Percentiles rank a stretch among this genome's conserved stretches.
Conservation (phyloP, 164 flowering plant species). For the Stephania japonica region DNA sequence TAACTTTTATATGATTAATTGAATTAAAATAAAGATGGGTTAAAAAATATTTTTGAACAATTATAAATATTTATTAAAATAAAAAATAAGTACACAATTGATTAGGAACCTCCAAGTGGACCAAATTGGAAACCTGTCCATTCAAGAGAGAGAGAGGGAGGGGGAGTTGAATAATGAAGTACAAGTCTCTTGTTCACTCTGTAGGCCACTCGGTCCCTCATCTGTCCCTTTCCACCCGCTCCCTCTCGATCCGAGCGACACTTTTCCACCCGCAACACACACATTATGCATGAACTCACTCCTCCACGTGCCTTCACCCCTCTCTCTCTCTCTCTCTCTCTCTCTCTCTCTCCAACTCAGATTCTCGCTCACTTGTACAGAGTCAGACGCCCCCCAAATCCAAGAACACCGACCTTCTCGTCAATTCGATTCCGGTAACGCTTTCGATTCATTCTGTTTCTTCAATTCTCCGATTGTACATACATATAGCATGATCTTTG, state of each 20-base stretch:
- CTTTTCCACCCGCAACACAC: neutral
- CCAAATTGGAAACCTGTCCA: neutral
- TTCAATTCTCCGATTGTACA: neutral
- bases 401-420: neutral
- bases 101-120: no score
- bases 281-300: slow-evolving; percentile 16
- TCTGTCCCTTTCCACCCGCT: no score
- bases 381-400: neutral
- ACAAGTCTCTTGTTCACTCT: no score
- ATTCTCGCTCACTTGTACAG: neutral
- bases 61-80: no score
- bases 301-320: slow-evolving; percentile 25
- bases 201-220: no score
- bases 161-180: no score
- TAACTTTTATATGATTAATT: no score
- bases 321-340: slow-evolving; percentile 6
- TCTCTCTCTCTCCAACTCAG: neutral
- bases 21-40: no score
- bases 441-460: neutral
- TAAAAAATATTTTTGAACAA: no score
- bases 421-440: neutral
- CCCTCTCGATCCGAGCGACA: neutral
- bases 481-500: neutral
- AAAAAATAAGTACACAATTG: no score
- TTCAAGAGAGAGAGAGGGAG: no score